Percentiles rank a stretch among this genome's conserved stretches.
phyloP scores from a whole-genome alignment of 2,329 filamentous ascomycete species.

The Ceratocystis alfenasii region DNA sequence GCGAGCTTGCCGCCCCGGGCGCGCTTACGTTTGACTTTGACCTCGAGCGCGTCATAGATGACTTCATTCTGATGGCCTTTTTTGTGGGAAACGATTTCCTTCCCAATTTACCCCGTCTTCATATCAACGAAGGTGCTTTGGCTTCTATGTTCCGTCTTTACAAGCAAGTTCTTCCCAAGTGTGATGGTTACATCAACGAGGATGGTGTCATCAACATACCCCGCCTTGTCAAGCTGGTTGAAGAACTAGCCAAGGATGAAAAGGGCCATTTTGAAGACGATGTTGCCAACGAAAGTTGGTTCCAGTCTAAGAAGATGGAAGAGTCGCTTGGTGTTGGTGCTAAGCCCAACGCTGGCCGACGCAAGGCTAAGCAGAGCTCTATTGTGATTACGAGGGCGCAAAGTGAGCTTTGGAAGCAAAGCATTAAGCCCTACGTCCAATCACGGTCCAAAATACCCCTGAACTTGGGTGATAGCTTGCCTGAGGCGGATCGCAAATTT shows the following conservation, averaged over 20 bases:
- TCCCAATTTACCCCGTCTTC: conserved; percentile 86
- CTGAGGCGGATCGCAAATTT: conserved; percentile 83
- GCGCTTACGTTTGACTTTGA: conserved; percentile 69
- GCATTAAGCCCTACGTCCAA: conserved; percentile 70
- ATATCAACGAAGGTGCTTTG: conserved; percentile 96
- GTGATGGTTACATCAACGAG: conserved; percentile 93
- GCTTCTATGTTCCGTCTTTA: conserved; percentile 97
- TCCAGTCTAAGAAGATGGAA: conserved; percentile 43
- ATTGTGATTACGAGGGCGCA: conserved; percentile 68
- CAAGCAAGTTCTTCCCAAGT: conserved; percentile 75
- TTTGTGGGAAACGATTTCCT: conserved; percentile 99
- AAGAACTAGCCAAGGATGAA: conserved; percentile 79
- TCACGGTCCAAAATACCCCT: conserved; percentile 53
- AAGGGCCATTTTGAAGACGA: conserved; percentile 88
- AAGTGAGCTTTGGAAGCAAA: conserved; percentile 66
- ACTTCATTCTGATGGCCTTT: conserved; percentile 99
- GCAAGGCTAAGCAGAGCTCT: conserved; percentile 44
- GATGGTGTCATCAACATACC: conserved; percentile 81
- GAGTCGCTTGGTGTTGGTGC: conserved; percentile 51
- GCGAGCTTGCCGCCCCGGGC: conserved; percentile 69
- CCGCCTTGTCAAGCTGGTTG: conserved; percentile 63
- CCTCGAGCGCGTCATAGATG: conserved; percentile 92
- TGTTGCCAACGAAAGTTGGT: conserved; percentile 79
- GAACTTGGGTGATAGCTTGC: conserved; percentile 60
- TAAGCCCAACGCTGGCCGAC: conserved; percentile 26